Evolutionary conservation across 2,329 filamentous ascomycete species (phyloP), one percentile per base, ranked within the genome.

Genomic region (Volutella citrinella): DNA sequence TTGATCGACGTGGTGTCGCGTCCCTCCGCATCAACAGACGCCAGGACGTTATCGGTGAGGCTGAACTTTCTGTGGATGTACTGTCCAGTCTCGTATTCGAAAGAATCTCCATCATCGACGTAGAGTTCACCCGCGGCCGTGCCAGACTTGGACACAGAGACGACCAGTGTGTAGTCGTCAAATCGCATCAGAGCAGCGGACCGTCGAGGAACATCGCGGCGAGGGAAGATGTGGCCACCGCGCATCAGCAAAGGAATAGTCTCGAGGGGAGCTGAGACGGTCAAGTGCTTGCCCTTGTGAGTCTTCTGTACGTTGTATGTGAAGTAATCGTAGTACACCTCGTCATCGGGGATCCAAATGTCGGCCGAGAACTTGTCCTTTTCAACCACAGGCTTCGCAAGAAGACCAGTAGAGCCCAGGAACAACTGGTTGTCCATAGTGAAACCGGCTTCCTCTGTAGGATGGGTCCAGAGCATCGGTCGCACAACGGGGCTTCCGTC

Each of bases 271-370:
- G 91, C 87, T 2, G 78, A 64, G 22, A 96, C 69, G 1, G 77
- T 84, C 42, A 87, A 70, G 23, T 66, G 68, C 59, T 84, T 83
- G 45, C 87, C 85, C 43, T 82, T 80, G 16, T 83, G 76, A 15
- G 81, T 82, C 23, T 70, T 63, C 55, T 94, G 80, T 26, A 79
- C 69, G 25, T 83, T 79, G 66, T 88, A 96, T 52, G 87, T 87
- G 57, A 93, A 94, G 68, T 98, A 98, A 64, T 97, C 87, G 55
- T 90, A 98, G 64, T 98, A 97, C 33, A 85, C 76, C 61, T 94
- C 87, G 38, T 84, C 77, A 49, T 97, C 91, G 1, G 90, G 84
- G 34, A 98, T 79, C 66, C 94, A 96, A 37, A 98, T 77, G 14
- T 89, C 82, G 1, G 82, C 80, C 14, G 77, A 80, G 13, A 76